Conservation (phyloP, 257 asterid species). For the Plantago elongata region DNA sequence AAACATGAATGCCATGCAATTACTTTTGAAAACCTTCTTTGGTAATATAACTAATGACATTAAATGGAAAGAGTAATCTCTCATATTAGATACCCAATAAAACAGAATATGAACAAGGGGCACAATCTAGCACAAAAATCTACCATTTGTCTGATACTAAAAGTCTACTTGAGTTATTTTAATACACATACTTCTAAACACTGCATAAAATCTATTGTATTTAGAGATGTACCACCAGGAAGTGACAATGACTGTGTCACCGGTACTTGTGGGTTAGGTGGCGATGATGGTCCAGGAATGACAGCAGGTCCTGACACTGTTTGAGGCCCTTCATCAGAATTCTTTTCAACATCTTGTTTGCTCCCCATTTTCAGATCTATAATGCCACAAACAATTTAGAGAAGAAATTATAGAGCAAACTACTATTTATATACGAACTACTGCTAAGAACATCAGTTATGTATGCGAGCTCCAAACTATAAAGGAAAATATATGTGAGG, state of each 20-base stretch:
- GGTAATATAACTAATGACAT: too few relatives aligned
- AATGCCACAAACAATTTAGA: slow-evolving; percentile 26
- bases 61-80: too few relatives aligned
- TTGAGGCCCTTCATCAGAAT: slow-evolving; percentile 33
- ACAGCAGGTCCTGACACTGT: slow-evolving; percentile 26
- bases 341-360: slow-evolving; percentile 26
- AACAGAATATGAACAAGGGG: background rate
- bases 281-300: slow-evolving; percentile 30
- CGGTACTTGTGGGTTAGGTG: slow-evolving; percentile 36
- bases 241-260: slow-evolving; percentile 34
- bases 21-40: too few relatives aligned
- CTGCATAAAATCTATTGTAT: slow-evolving; percentile 6
- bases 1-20: too few relatives aligned
- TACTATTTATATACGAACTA: background rate
- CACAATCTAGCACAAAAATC: background rate
- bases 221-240: slow-evolving; percentile 34
- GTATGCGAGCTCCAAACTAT: background rate
- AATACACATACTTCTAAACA: slow-evolving; percentile 8
- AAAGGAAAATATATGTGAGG: too few relatives aligned
- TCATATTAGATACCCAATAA: too few relatives aligned
- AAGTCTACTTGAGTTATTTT: background rate
- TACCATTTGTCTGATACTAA: background rate
- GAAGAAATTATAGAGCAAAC: slow-evolving; percentile 8
- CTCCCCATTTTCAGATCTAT: slow-evolving; percentile 39
- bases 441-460: background rate